Evolutionary conservation across 331 rosid genomes (phyloP).

Genomic region (Malus hybrid): DNA sequence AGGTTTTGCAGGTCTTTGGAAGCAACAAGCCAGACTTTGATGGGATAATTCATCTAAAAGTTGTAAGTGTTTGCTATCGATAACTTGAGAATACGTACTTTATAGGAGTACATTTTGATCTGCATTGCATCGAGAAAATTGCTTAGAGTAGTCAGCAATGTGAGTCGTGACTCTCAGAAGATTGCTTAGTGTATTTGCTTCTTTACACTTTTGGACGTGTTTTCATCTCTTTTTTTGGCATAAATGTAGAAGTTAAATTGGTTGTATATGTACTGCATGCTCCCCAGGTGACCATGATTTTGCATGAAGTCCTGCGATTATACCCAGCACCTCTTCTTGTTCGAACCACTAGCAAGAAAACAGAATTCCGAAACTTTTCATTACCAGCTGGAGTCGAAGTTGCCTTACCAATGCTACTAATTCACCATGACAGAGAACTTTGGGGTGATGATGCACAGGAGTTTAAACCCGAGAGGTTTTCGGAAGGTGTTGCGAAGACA

Average conservation of each 20-base stretch:
- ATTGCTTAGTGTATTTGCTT: too few relatives aligned
- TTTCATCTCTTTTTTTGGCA: too few relatives aligned
- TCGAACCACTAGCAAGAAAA: neutral
- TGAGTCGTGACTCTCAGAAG: too few relatives aligned
- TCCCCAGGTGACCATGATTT: neutral
- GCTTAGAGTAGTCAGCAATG: too few relatives aligned
- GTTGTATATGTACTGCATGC: neutral
- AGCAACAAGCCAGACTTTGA: slow-evolving; percentile 36
- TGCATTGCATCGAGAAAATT: neutral
- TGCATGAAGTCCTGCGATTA: neutral
- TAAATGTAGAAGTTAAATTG: neutral
- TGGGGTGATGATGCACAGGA: neutral
- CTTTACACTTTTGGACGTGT: too few relatives aligned
- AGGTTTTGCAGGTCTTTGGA: slow-evolving; percentile 35
- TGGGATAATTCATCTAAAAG: slow-evolving; percentile 40
- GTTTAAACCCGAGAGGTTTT: neutral
- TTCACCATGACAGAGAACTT: neutral
- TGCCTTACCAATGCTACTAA: slow-evolving; percentile 13
- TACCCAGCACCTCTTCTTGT: neutral
- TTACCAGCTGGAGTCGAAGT: slow-evolving; percentile 36
- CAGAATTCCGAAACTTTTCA: neutral
- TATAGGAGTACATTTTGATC: too few relatives aligned
- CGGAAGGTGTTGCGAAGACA: neutral
- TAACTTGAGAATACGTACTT: too few relatives aligned
- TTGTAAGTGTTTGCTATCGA: slow-evolving; percentile 27